Percentiles rank a stretch among this genome's conserved stretches.
phyloP scores from a whole-genome alignment of 2,329 filamentous ascomycete genomes.

The Anisogramma anomala region DNA sequence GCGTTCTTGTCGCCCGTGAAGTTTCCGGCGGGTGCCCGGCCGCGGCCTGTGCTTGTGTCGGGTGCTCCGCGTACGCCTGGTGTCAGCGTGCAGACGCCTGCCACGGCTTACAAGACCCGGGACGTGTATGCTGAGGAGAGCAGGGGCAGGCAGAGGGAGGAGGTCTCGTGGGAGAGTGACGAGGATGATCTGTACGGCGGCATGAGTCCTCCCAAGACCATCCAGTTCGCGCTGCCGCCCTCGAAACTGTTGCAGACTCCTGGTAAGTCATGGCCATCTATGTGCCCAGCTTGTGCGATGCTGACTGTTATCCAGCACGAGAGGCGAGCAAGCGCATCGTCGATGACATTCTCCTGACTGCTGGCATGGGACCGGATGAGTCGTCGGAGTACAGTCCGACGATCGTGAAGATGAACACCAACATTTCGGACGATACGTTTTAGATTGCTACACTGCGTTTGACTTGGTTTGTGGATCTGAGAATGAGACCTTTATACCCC shows the following conservation, averaged over 20 bases:
- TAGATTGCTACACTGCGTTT: conserved; percentile 20
- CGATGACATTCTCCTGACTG: conserved; percentile 65
- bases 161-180: conserved; percentile 64
- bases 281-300: background rate
- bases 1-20: conserved; percentile 67
- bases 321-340: conserved; percentile 75
- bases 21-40: conserved; percentile 21
- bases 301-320: conserved; percentile 38
- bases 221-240: conserved; percentile 71
- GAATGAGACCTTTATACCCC: background rate
- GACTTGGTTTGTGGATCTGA: background rate
- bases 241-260: conserved; percentile 71
- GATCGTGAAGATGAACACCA: conserved; percentile 52
- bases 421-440: conserved; percentile 52
- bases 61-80: conserved; percentile 60
- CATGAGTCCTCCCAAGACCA: conserved; percentile 87
- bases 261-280: conserved; percentile 35
- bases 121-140: conserved; percentile 34
- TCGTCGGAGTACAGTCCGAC: conserved; percentile 51
- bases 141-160: conserved; percentile 24
- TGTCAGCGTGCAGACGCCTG: conserved; percentile 74
- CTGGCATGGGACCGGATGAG: conserved; percentile 50
- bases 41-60: conserved; percentile 23
- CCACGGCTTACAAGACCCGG: conserved; percentile 35
- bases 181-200: conserved; percentile 57